Conservation (phyloP, 2,329 filamentous ascomycete species). For the Colletotrichum musae region DNA sequence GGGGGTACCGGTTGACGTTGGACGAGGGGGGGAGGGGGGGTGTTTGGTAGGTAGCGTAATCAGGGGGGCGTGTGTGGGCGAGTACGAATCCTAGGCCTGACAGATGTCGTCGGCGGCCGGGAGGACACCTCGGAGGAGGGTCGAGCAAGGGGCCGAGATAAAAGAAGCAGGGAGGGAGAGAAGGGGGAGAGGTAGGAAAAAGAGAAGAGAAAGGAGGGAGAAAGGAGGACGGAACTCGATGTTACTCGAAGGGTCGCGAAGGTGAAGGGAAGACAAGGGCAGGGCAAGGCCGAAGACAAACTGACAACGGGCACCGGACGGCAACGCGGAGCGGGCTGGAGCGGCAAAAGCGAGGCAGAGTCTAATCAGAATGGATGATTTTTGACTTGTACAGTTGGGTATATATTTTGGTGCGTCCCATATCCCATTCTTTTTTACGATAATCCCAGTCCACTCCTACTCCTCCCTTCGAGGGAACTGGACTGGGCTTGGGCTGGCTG, state of each 20-base stretch:
- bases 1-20: constrained; percentile 15
- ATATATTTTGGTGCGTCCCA: constrained; percentile 40
- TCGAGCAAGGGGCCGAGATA: neutral
- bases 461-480: neutral
- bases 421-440: constrained; percentile 35
- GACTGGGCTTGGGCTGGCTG: too few relatives aligned
- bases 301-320: neutral
- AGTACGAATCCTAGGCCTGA: neutral
- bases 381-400: constrained; percentile 34
- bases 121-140: constrained; percentile 29
- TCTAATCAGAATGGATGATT: constrained; percentile 24
- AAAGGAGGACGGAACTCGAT: neutral
- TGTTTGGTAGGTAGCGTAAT: neutral
- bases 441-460: constrained; percentile 29
- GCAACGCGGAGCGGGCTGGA: neutral
- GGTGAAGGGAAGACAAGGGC: constrained; percentile 23
- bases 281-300: constrained; percentile 9
- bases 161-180: constrained; percentile 2
- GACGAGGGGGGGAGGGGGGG: constrained; percentile 11
- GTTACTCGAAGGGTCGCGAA: constrained; percentile 6
- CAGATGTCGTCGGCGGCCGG: neutral
- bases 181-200: neutral
- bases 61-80: constrained; percentile 8
- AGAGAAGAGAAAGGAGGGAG: neutral
- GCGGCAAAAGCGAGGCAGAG: constrained; percentile 22